Conservation (phyloP, 768 basidiomycete genomes). For the Boletus speciosus region DNA sequence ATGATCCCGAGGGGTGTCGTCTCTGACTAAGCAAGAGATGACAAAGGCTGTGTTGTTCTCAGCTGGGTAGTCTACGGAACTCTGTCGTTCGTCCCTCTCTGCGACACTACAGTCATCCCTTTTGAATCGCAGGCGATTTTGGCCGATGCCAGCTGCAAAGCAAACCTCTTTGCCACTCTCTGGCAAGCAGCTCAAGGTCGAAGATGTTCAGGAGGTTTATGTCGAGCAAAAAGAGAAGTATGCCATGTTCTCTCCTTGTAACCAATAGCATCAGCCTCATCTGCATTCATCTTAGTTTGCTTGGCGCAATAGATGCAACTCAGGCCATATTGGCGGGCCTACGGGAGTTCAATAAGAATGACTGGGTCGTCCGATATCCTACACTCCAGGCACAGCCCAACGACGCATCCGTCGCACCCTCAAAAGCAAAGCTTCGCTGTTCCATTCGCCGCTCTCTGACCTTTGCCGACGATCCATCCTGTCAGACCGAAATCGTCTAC, state of each 20-base stretch:
- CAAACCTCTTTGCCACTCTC: constrained; percentile 12
- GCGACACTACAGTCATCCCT: background rate
- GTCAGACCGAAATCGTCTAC: constrained; percentile 63
- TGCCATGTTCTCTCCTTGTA: constrained; percentile 19
- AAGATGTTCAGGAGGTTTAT: constrained; percentile 75
- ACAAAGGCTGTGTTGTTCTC: constrained; percentile 6
- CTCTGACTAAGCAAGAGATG: constrained; percentile 20
- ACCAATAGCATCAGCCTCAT: background rate
- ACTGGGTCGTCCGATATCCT: constrained; percentile 91
- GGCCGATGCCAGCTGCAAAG: constrained; percentile 14
- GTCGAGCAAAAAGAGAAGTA: constrained; percentile 74
- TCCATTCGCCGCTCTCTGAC: constrained; percentile 67
- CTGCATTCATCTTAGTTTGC: constrained; percentile 36
- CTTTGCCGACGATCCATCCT: constrained; percentile 79
- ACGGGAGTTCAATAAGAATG: constrained; percentile 74
- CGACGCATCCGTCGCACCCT: constrained; percentile 25
- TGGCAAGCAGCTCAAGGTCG: constrained; percentile 44
- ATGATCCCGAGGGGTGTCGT: background rate
- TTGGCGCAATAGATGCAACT: constrained; percentile 73
- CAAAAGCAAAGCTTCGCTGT: constrained; percentile 32
- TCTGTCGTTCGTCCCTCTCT: background rate
- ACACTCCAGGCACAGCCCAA: constrained; percentile 51
- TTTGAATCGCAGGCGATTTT: constrained; percentile 3
- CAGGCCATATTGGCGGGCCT: constrained; percentile 66
- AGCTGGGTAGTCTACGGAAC: constrained; percentile 7